Conservation (phyloP, 1,284 basidiomycete species). For the Rhizoctonia solani region DNA sequence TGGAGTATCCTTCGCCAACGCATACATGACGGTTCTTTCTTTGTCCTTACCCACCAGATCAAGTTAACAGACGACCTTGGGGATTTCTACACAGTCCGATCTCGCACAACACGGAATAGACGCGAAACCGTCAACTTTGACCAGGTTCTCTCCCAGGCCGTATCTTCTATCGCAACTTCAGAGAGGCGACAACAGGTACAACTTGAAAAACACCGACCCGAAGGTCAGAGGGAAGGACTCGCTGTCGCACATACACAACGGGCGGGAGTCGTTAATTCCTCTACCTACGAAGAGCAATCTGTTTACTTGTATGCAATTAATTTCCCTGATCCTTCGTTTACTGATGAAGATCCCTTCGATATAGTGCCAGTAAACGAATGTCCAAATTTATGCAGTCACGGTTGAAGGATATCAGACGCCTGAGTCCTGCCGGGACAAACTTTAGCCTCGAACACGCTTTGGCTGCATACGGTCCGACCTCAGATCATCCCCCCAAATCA, state of each 20-base stretch:
- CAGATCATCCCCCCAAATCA: background rate
- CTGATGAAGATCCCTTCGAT: background rate
- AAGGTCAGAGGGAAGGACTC: slow-evolving; percentile 1
- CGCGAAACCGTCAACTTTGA: slow-evolving; percentile 30
- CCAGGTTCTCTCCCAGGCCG: slow-evolving; percentile 31
- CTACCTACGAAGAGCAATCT: slow-evolving; percentile 28
- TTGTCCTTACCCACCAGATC: slow-evolving; percentile 31
- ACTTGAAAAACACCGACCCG: background rate
- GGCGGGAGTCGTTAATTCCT: slow-evolving; percentile 13
- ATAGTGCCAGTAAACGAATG: slow-evolving; percentile 29
- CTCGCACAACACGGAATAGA: background rate
- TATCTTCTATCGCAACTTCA: slow-evolving; percentile 4
- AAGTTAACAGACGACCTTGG: slow-evolving; percentile 6
- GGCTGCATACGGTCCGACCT: slow-evolving; percentile 25
- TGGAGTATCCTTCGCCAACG: slow-evolving; percentile 33
- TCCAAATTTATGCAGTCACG: slow-evolving; percentile 24
- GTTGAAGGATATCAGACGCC: slow-evolving; percentile 24
- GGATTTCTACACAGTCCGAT: background rate
- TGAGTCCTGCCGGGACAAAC: background rate
- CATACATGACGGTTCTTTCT: slow-evolving; percentile 30
- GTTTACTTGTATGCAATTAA: background rate
- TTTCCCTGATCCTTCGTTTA: background rate
- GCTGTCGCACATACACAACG: slow-evolving; percentile 29
- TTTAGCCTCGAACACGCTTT: slow-evolving; percentile 24
- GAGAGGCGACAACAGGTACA: slow-evolving; percentile 6